Base-by-base conservation (phyloP, 768 basidiomycete genomes). In the Cystobasidium onofrii region DNA sequence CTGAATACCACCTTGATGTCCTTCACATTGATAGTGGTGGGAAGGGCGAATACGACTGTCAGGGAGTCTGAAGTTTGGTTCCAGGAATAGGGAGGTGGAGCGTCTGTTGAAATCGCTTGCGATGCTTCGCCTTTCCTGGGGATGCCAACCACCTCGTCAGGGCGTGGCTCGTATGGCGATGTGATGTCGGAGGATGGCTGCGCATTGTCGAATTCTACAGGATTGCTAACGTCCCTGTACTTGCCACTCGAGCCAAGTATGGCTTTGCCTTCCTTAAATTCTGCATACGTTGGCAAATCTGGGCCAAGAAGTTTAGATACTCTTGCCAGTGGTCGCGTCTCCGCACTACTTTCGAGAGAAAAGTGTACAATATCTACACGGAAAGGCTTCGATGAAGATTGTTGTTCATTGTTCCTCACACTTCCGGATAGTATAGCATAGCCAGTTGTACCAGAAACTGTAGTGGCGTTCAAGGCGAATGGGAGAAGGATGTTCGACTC, bases 31-130 rank as follows among this genome's bases (percentile, higher is more conserved):
- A 87, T 90, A 64, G 82, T 84, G 0, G 89, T 85, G 0, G 91
- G 91, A n/a, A 96, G 84, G 4, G 91, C 87, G 78, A 98, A 88
- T 0, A 88, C 88, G 52, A 98, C 81, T 0, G 90, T 92, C 63
- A 98, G 83, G 0, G 90, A 86, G 79, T 93, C 91, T 0, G 86
- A 80, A 2, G 89, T 88, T 79, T 99, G 95, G 0, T 88, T 90
- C 95, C 95, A 99, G 0, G 91, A 91, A 81, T 93, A 97, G 0
- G 92, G 89, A 31, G 87, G 86, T 1, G 89, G 90, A 60, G 50
- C 55, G 55, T 71, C 69, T 55, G 54, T 23, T 36, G 66, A 33
- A 18, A 54, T 9, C 15, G n/a, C 69, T n/a, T 33, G 33, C 25
- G 69, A n/a, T 1, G 29, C 25, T 13, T 29, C 52, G 3, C 69